Conservation (phyloP, 768 basidiomycete genomes). For the Crepidotus variabilis region DNA sequence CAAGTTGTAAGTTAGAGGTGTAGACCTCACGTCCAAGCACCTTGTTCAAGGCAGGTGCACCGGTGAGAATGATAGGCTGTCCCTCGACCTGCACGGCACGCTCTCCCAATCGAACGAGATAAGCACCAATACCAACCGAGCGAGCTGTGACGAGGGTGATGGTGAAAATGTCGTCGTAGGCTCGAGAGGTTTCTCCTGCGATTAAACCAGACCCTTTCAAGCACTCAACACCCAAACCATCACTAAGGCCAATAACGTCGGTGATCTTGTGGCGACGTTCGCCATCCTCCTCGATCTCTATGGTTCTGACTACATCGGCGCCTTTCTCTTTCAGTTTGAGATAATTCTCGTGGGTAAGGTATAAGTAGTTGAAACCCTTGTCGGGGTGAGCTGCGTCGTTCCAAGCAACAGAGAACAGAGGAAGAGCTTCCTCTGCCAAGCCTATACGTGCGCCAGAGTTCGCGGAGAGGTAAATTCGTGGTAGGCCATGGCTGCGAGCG, state of each 20-base stretch:
- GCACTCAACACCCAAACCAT: slow-evolving; percentile 95
- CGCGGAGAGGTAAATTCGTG: slow-evolving; percentile 96
- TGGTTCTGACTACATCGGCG: slow-evolving; percentile 69
- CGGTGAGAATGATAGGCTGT: slow-evolving; percentile 98
- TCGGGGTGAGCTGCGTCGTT: slow-evolving; percentile 77
- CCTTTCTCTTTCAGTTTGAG: slow-evolving; percentile 88
- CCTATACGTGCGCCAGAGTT: slow-evolving; percentile 99
- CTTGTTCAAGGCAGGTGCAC: slow-evolving; percentile 95
- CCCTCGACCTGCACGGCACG: slow-evolving; percentile 98
- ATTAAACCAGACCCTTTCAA: slow-evolving; percentile 96
- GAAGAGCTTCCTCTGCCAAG: slow-evolving; percentile 86
- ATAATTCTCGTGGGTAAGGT: slow-evolving; percentile 89
- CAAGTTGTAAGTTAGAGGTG: slow-evolving; percentile 96
- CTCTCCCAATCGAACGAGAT: slow-evolving; percentile 96
- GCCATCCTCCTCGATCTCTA: slow-evolving; percentile 81
- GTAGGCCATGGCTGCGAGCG: slow-evolving; percentile 82
- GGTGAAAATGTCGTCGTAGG: slow-evolving; percentile 99
- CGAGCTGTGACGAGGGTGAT: slow-evolving; percentile 98
- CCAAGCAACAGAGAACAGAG: slow-evolving; percentile 91
- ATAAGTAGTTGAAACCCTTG: slow-evolving; percentile 95
- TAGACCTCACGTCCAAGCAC: slow-evolving; percentile 98
- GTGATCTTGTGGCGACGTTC: slow-evolving; percentile 93
- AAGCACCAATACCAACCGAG: slow-evolving; percentile 98
- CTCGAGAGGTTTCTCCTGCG: slow-evolving; percentile 96
- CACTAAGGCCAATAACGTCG: slow-evolving; percentile 94